Evolutionary conservation across 2,329 filamentous ascomycete genomes (phyloP), one percentile per base, ranked within the genome.

Genomic region (Talaromyces sp.): DNA sequence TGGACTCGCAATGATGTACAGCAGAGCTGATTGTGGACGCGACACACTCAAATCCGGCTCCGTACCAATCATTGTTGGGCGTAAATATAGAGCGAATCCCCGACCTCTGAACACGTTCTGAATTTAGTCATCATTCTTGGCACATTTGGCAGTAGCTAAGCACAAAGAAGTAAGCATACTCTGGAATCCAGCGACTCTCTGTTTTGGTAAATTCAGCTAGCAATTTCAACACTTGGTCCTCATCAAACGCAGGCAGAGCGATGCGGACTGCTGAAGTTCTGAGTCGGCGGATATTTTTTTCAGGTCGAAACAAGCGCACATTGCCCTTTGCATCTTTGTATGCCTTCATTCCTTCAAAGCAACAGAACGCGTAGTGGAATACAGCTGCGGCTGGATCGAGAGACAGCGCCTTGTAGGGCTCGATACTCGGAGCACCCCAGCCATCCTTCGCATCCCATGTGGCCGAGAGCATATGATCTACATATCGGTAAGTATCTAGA

Each of bases 21-120:
- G 84, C 61, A 99, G 81, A 13, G 94, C 94, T 10, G 89, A 95
- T 39, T 90, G 89, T 2, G 94, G 94, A n/a, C 91, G 86, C 40
- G 89, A 89, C 62, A 99, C 91, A 61, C 94, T 94, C 31, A 99
- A 85, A 10, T 93, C 97, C 73, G 86, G 86, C 74, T 97, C 94
- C 3, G 94, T 99, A 66, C 94, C 94, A 71, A 99, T 99, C 82
- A 99, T 88, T 64, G 93, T 97, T 35, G 94, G 94, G 58, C 94
- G 88, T 61, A 99, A 83, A 79, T 99, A 99, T 58, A 99, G 83
- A 5, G 90, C 95, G 81, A 97, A 99, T 65, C 94, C 94, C 64
- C 86, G 85, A 35, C 74, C 69, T 61, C 80, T 83, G 15, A 28
- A 15, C 2, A 17, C 19, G 33, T 39, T 35, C 35, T 33, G 33